A percentile compares a stretch with the other conserved stretches of the same genome.
Evolutionary conservation across 208 protist genomes (phyloP).

Genomic region (Crithidia bombi): DNA sequence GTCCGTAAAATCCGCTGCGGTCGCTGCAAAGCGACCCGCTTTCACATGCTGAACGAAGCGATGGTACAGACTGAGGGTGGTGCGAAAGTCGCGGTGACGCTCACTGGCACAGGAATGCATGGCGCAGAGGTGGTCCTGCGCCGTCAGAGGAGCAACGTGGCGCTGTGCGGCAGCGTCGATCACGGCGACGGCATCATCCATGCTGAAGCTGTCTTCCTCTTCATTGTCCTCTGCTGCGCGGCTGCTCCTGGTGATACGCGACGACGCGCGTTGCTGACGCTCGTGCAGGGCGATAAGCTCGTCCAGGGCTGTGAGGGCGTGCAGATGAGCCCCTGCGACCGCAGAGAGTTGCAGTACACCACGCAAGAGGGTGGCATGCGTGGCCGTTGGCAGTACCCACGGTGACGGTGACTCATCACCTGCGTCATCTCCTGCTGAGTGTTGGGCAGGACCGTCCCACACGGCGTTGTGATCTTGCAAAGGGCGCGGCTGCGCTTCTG

Average conservation of each 20-base stretch:
- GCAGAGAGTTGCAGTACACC: conserved; percentile 42
- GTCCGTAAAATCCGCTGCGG: conserved; percentile 33
- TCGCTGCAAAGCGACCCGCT: conserved; percentile 43
- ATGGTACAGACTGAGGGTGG: conserved; percentile 68
- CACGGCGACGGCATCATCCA: conserved; percentile 61
- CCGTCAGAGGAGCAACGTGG: conserved; percentile 46
- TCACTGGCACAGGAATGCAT: conserved; percentile 65
- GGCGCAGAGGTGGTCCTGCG: conserved; percentile 69
- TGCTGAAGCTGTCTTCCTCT: conserved; percentile 40
- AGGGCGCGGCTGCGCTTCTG: neutral
- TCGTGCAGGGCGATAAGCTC: conserved; percentile 60
- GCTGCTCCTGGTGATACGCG: neutral
- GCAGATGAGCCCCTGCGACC: conserved; percentile 34
- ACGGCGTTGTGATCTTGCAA: neutral
- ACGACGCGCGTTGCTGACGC: conserved; percentile 16
- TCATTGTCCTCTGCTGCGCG: conserved; percentile 19
- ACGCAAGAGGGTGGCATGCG: conserved; percentile 54
- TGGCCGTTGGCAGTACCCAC: conserved; percentile 46
- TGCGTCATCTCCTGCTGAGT: neutral
- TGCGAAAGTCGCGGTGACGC: conserved; percentile 56
- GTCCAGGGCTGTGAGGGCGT: conserved; percentile 56
- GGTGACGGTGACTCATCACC: conserved; percentile 6
- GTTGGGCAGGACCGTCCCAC: neutral
- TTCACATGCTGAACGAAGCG: conserved; percentile 67
- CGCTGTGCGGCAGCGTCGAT: conserved; percentile 61